Conservation (phyloP, 208 protist species). For the Leishmania mexicana region DNA sequence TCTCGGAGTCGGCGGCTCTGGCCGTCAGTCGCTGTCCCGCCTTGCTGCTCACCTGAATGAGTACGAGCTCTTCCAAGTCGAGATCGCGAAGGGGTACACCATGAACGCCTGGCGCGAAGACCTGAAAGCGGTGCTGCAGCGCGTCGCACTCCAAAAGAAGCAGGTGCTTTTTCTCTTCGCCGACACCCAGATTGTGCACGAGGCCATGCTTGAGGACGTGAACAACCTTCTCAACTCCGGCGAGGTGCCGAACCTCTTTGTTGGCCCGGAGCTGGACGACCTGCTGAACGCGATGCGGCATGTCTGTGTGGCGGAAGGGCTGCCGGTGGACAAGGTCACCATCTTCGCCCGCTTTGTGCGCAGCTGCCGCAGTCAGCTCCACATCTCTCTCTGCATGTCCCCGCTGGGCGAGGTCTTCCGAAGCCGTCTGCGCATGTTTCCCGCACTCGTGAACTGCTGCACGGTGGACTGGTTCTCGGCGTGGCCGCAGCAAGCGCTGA, state of each 20-base stretch:
- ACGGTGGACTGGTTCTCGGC: slow-evolving; percentile 99
- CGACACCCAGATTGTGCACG: slow-evolving; percentile 98
- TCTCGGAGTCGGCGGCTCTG: slow-evolving; percentile 98
- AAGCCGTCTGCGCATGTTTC: slow-evolving; percentile 97
- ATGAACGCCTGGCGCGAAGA: slow-evolving; percentile 97
- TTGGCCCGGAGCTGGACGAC: slow-evolving; percentile 94
- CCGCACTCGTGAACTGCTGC: slow-evolving; percentile 98
- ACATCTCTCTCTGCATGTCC: slow-evolving; percentile 97
- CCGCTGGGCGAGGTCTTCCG: slow-evolving; percentile 96
- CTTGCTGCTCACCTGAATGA: slow-evolving; percentile 96
- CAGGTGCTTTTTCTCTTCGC: slow-evolving; percentile 98
- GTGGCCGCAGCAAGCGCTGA: slow-evolving; percentile 96
- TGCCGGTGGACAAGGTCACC: slow-evolving; percentile 94
- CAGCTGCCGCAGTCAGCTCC: slow-evolving; percentile 94
- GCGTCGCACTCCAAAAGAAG: slow-evolving; percentile 94
- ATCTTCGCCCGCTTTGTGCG: slow-evolving; percentile 95
- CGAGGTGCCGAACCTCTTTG: slow-evolving; percentile 98
- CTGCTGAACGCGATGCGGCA: slow-evolving; percentile 94
- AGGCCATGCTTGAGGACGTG: slow-evolving; percentile 98
- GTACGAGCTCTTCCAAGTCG: slow-evolving; percentile 95
- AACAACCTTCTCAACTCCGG: slow-evolving; percentile 98
- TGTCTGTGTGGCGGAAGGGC: slow-evolving; percentile 88
- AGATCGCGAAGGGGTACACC: slow-evolving; percentile 97
- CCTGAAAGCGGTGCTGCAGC: slow-evolving; percentile 92
- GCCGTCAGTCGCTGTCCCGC: slow-evolving; percentile 95